Percentiles rank a stretch among this genome's conserved stretches.
Conservation (phyloP, 805 yeast genomes). For the Vanderwaltozyma yarrowii region DNA sequence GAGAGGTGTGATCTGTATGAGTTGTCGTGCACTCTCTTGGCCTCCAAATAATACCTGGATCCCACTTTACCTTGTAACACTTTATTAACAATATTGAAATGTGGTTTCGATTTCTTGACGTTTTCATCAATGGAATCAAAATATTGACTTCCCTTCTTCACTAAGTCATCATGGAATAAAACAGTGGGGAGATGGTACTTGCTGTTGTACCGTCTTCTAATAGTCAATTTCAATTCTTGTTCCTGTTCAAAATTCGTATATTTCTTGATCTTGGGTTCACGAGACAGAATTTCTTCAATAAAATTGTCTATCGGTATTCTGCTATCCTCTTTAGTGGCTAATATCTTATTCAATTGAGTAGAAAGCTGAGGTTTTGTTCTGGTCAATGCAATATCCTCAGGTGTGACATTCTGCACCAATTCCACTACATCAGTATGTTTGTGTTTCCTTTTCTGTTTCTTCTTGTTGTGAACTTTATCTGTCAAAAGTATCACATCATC, state of each 20-base stretch:
- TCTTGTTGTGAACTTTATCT: too few relatives aligned
- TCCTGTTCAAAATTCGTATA: neutral
- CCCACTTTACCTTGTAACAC: conserved; percentile 36
- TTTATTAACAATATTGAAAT: conserved; percentile 28
- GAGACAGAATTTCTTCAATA: neutral
- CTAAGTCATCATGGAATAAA: conserved; percentile 25
- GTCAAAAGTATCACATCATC: too few relatives aligned
- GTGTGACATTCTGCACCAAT: too few relatives aligned
- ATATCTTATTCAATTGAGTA: too few relatives aligned
- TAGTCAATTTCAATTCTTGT: neutral
- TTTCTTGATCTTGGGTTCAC: neutral
- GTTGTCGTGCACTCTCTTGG: conserved; percentile 31
- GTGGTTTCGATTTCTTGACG: conserved; percentile 21
- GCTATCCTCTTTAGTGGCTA: too few relatives aligned
- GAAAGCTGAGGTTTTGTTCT: too few relatives aligned
- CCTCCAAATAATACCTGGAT: conserved; percentile 43
- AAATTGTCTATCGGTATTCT: too few relatives aligned
- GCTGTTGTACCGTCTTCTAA: neutral
- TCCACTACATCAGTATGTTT: too few relatives aligned
- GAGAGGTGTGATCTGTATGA: conserved; percentile 39
- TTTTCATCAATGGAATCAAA: conserved; percentile 15
- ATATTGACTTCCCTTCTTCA: conserved; percentile 25
- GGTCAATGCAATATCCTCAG: too few relatives aligned
- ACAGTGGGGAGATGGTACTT: conserved; percentile 18
- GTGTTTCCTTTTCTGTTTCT: too few relatives aligned